Conservation (phyloP, 352 stramenopile species). For the Globisporangium mamillatum region DNA sequence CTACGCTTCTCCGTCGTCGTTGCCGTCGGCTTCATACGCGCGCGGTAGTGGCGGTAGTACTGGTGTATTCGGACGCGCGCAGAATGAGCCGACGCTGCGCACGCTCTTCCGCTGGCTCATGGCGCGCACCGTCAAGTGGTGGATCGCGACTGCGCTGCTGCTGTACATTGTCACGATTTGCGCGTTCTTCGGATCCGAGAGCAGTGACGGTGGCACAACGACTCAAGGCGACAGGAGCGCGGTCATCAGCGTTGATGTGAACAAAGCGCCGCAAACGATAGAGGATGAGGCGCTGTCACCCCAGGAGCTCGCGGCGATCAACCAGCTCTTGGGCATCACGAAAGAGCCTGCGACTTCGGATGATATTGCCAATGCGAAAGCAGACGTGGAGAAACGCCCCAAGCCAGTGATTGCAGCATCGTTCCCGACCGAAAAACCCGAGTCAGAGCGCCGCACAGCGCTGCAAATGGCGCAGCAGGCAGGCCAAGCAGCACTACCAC, state of each 20-base stretch:
- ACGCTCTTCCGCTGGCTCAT: conserved; percentile 10
- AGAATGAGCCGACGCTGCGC: conserved; percentile 10
- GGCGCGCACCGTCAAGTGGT: conserved; percentile 12
- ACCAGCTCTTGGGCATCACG: conserved; percentile 11
- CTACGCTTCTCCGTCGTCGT: not conserved
- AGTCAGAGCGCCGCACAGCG: not conserved
- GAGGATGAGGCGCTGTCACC: not conserved
- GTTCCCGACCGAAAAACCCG: not conserved
- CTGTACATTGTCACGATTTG: conserved; percentile 12
- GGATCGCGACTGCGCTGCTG: conserved; percentile 8
- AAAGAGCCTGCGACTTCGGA: not conserved
- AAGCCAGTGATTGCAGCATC: not conserved
- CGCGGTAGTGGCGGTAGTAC: not conserved
- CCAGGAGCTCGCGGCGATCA: conserved; percentile 16
- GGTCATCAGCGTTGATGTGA: not conserved
- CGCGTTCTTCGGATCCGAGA: conserved; percentile 11
- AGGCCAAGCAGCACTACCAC: not conserved
- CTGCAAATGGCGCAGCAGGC: conserved; percentile 8
- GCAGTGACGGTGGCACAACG: not conserved
- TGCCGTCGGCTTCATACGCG: conserved; percentile 1
- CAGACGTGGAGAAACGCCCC: not conserved
- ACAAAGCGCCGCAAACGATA: not conserved
- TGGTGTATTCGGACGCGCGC: conserved; percentile 4
- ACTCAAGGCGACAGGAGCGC: not conserved
- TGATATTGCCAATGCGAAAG: not conserved